Percentiles rank a stretch among this genome's conserved stretches.
Conservation (phyloP, 2,329 filamentous ascomycete species). For the Fusarium foetens region DNA sequence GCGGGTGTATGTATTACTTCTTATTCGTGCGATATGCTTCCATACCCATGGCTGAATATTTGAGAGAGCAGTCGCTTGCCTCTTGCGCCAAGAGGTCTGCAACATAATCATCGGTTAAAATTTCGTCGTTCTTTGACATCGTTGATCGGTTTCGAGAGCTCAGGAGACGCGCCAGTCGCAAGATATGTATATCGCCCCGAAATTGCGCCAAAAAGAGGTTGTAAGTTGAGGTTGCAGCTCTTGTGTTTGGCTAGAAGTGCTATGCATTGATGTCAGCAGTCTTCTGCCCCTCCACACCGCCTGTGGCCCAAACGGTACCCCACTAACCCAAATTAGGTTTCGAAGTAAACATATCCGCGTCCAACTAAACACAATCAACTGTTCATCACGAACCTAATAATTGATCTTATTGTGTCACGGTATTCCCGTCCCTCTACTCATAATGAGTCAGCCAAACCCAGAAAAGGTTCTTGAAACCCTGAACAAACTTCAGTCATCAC, state of each 20-base stretch:
- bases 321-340: conserved; percentile 46
- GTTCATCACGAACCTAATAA: neutral
- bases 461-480: conserved; percentile 60
- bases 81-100: conserved; percentile 83
- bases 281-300: conserved; percentile 40
- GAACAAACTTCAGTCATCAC: conserved; percentile 63
- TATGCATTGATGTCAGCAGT: conserved; percentile 26
- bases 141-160: neutral
- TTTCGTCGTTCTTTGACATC: conserved; percentile 60
- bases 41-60: conserved; percentile 79
- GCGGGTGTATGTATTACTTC: conserved; percentile 54
- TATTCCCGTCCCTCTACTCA: neutral
- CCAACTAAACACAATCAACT: conserved; percentile 5
- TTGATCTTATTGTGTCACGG: neutral
- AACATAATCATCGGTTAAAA: conserved; percentile 80
- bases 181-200: neutral
- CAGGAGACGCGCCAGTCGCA: neutral
- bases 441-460: conserved; percentile 49
- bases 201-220: conserved; percentile 12
- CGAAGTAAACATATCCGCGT: conserved; percentile 54
- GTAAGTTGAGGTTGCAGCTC: conserved; percentile 1
- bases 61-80: conserved; percentile 76
- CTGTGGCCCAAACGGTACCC: neutral
- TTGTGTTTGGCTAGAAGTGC: neutral
- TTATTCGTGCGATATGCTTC: conserved; percentile 67